Evolutionary conservation across 2,329 filamentous ascomycete genomes (phyloP).

Genomic region (Chrysoporthe cubensis): DNA sequence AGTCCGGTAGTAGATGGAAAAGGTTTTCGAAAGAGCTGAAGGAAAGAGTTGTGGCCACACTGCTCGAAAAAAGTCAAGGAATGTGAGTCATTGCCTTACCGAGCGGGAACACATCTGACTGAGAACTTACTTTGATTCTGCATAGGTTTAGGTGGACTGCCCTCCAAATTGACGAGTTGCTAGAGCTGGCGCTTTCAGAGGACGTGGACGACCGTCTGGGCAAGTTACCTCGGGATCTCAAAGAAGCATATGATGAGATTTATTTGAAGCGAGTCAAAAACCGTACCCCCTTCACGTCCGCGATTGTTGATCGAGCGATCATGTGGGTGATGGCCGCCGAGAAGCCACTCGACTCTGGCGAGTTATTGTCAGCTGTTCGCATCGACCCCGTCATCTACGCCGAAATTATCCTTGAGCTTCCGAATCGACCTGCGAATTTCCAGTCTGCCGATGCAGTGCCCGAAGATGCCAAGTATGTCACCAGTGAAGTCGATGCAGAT

Average conservation of each 20-base stretch:
- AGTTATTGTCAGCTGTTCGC: constrained; percentile 1
- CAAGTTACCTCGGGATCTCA: constrained; percentile 36
- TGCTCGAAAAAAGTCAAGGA: constrained; percentile 34
- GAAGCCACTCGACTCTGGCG: not conserved
- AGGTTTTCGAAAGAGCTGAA: constrained; percentile 29
- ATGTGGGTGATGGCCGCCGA: constrained; percentile 1
- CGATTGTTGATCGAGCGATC: not conserved
- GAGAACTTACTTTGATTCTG: too few species aligned
- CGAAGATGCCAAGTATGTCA: not conserved
- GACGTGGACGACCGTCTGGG: constrained; percentile 35
- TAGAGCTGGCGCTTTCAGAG: constrained; percentile 29
- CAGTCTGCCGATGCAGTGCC: not conserved
- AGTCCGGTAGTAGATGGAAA: constrained; percentile 28
- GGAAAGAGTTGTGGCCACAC: constrained; percentile 31
- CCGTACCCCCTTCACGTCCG: not conserved
- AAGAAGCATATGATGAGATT: constrained; percentile 38
- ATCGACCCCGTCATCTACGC: not conserved
- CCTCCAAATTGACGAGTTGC: constrained; percentile 37
- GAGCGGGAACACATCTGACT: not conserved
- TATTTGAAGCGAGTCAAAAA: constrained; percentile 13
- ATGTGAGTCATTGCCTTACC: constrained; percentile 34
- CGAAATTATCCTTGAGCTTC: not conserved
- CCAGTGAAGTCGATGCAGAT: not conserved
- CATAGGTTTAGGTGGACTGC: constrained; percentile 40
- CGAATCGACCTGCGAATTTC: not conserved